Evolutionary conservation across 2,329 filamentous ascomycete genomes (phyloP), one percentile per base, ranked within the genome.

Genomic region (Fusarium poae): DNA sequence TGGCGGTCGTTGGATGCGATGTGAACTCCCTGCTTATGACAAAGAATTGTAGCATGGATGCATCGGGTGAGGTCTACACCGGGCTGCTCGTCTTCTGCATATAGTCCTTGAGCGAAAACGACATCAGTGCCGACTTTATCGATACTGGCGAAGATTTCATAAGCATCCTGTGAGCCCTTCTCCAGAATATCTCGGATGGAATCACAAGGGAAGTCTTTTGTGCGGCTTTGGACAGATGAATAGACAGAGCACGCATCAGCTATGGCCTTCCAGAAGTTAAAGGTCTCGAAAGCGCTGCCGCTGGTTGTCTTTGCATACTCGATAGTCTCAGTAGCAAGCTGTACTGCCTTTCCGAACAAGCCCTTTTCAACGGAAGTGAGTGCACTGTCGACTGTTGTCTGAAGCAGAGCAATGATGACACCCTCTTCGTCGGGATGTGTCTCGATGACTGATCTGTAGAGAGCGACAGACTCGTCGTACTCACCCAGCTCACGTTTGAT

Each of bases 241-340:
- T 97, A 97, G 1, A 97, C 80, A 3, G 92, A 89, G 77, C 92
- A 97, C 7, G 94, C 92, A 81, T 98, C 96, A 7, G 91, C 96
- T 10, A 97, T 84, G 8, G 91, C 89, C 78, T 97, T 98, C 96
- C 97, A 99, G 56, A 97, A 86, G 77, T 98, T 99, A 82, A 98
- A 97, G 1, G 92, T 91, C 52, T 90, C 85, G 6, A 87, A 82
- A 46, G 91, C 87, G 43, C 84, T 83, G 34, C 85, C 81, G 2
- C 86, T 86, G 37, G 94, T 88, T 6, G 82, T 81, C 7, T 82
- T 81, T 1, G 93, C 92, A 58, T 92, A 89, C 13, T 86, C 77
- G 52, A 99, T 87, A 1, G 90, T 90, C 57, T 91, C 86, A 16
- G 81, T 81, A 5, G 93, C 92, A 62, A 92, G 88, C 65, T 91